Evolutionary conservation across 441 rosid species (phyloP), one percentile per base, ranked within the genome.

Genomic region (Francoa sonchifolia): DNA sequence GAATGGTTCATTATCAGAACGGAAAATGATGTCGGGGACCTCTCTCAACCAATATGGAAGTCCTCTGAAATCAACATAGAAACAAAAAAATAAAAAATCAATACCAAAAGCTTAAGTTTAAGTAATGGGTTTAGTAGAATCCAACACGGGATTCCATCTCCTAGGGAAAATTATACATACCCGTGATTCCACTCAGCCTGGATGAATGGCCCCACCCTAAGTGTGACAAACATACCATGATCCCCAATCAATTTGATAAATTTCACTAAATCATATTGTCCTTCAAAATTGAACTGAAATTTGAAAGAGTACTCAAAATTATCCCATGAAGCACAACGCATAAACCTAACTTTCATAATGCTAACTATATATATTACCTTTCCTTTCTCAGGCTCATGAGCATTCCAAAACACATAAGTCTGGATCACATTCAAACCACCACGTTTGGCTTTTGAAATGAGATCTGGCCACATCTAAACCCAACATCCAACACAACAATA

Each of bases 141-240:
- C n/a, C n/a, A n/a, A n/a, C n/a, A n/a, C n/a, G n/a, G n/a, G n/a
- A n/a, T n/a, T n/a, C n/a, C n/a, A n/a, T n/a, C n/a, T n/a, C n/a
- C n/a, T n/a, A n/a, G n/a, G n/a, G n/a, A n/a, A n/a, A n/a, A n/a
- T n/a, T n/a, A n/a, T n/a, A 32, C 40, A 35, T 66, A 90, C 99
- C 99, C 96, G 38, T 49, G 86, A 57, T 76, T 73, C 93, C 94
- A 90, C 57, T 90, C 96, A n/a, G 99, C 99, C 0, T 90, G 94
- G 56, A 86, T 74, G 53, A 76, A 82, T 21, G 99, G 99, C 6
- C 99, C 99, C 17, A 90, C 86, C 9, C 96, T 72, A 38, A 90
- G 94, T 52, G 80, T 80, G 72, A 86, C 63, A 47, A 78, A 73
- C 95, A 90, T 69, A 39, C 86, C 83, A 17, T 90, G 94, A 49